A percentile compares a stretch with the other conserved stretches of the same genome.
These are phyloP conservation scores for Chenopodium formosanum DNA, from an alignment of 148 eudicot genomes.

Conservation along the genomic window DNA sequence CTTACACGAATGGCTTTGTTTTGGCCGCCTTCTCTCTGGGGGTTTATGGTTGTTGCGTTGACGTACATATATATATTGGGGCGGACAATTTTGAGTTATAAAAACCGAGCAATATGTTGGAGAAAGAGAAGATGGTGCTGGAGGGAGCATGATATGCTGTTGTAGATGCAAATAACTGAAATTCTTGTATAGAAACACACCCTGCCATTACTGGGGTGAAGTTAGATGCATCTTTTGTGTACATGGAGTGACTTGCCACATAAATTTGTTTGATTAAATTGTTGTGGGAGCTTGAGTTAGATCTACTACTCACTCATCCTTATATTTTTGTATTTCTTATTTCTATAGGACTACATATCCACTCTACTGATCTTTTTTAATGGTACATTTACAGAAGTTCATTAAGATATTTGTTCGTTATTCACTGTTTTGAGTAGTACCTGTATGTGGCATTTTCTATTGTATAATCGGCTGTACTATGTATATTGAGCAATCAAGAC, in stretches of 20 bases:
- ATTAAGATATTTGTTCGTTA: neutral
- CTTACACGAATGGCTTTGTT: conserved; percentile 8
- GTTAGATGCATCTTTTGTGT: conserved; percentile 28
- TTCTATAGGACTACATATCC: conserved; percentile 12
- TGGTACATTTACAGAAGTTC: conserved; percentile 5
- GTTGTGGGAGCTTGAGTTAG: conserved; percentile 25
- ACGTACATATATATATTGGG: conserved; percentile 7
- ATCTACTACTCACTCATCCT: conserved; percentile 8
- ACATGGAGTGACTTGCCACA: conserved; percentile 29
- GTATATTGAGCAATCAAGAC: too few species aligned
- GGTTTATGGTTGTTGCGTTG: neutral
- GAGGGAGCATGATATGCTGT: conserved; percentile 13
- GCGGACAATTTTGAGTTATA: conserved; percentile 15
- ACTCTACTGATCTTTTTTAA: conserved; percentile 19
- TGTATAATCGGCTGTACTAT: too few species aligned
- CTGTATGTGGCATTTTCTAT: neutral
- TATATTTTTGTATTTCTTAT: conserved; percentile 15
- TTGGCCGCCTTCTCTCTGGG: conserved; percentile 1
- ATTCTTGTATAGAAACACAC: conserved; percentile 23
- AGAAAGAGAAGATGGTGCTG: neutral
- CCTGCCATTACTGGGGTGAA: conserved; percentile 34
- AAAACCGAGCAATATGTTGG: conserved; percentile 6
- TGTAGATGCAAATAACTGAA: conserved; percentile 26
- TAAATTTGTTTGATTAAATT: conserved; percentile 33
- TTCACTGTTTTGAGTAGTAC: neutral